phyloP scores from a whole-genome alignment of 2,329 filamentous ascomycete species.

The Myriosclerotinia curreyana region DNA sequence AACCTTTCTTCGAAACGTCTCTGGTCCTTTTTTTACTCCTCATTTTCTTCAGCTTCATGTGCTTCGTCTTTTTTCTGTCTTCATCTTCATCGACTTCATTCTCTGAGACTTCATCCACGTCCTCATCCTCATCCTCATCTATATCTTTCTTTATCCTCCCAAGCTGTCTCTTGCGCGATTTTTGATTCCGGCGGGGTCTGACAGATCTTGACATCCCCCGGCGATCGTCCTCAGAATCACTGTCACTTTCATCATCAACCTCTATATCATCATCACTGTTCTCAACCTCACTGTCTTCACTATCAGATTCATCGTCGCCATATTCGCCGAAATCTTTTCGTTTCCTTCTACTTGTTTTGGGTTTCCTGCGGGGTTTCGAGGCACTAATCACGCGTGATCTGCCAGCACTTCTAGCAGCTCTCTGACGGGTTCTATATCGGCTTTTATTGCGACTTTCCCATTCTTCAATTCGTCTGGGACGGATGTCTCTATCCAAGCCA shows the following conservation, averaged over 20 bases:
- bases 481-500: neutral
- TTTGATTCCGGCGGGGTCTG: neutral
- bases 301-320: slow-evolving; percentile 9
- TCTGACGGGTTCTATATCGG: neutral
- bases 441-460: neutral
- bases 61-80: neutral
- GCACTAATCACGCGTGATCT: neutral
- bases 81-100: neutral
- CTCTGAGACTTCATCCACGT: neutral
- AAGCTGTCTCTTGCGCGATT: neutral
- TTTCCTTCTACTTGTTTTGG: neutral
- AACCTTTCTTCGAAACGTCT: neutral
- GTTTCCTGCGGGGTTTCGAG: neutral
- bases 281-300: neutral
- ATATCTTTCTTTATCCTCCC: neutral
- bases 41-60: neutral
- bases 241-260: neutral
- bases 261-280: neutral
- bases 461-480: neutral
- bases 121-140: slow-evolving; percentile 1
- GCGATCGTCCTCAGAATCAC: neutral
- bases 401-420: neutral
- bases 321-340: neutral
- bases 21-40: neutral
- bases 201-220: neutral